Evolutionary conservation across 202 grass and related monocot genomes (phyloP).

Genomic region (Brachypodium distachyon): DNA sequence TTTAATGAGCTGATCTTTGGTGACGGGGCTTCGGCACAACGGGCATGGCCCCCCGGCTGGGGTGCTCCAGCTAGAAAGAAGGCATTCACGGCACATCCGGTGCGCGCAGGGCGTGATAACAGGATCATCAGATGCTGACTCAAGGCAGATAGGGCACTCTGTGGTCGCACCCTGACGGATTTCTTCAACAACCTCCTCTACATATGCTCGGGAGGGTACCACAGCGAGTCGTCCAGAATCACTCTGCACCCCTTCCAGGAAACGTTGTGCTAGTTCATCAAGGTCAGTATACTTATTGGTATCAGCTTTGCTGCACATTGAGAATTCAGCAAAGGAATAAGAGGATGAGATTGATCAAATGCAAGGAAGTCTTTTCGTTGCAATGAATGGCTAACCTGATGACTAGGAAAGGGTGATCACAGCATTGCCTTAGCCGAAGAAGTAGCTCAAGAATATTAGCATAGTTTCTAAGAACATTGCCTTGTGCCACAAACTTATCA

Average conservation of each 20-base stretch:
- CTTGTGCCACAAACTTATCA: conserved; percentile 80
- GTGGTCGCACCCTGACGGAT: conserved; percentile 50
- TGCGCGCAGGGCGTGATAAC: conserved; percentile 76
- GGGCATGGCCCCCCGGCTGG: conserved; percentile 53
- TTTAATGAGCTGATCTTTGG: conserved; percentile 51
- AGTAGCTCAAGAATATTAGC: conserved; percentile 85
- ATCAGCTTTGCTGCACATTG: conserved; percentile 47
- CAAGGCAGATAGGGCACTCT: conserved; percentile 93
- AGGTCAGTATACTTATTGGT: conserved; percentile 55
- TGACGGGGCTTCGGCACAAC: conserved; percentile 48
- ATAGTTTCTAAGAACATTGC: conserved; percentile 79
- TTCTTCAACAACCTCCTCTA: conserved; percentile 78
- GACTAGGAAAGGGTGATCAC: conserved; percentile 87
- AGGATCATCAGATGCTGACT: conserved; percentile 86
- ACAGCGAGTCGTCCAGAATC: not conserved
- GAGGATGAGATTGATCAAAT: not conserved
- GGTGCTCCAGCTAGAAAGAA: conserved; percentile 67
- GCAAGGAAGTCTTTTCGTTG: not conserved
- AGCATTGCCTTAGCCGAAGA: conserved; percentile 82
- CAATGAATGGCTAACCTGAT: conserved; percentile 49
- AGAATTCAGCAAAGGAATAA: conserved; percentile 17
- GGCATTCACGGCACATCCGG: conserved; percentile 75
- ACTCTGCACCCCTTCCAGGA: conserved; percentile 49
- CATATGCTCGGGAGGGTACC: conserved; percentile 46
- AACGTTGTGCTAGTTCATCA: conserved; percentile 50